Percentiles rank a stretch among this genome's conserved stretches.
These are phyloP conservation scores for Sarocladium brachiariae DNA, from an alignment of 2,329 filamentous ascomycete species.

Conservation along the genomic window DNA sequence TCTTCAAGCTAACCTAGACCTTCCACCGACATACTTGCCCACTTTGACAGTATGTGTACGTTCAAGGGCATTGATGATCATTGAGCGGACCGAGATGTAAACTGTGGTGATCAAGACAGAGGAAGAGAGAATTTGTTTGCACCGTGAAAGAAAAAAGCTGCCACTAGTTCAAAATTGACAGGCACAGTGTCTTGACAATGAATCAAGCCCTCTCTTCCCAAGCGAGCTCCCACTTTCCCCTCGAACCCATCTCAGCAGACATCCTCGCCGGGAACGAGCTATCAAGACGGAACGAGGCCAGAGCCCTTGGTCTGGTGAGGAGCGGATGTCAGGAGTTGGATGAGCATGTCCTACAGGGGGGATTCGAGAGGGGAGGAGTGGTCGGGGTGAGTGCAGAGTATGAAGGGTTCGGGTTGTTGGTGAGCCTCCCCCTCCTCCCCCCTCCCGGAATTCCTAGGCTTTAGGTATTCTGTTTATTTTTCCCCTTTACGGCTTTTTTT, in stretches of 20 bases:
- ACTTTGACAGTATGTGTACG: background rate
- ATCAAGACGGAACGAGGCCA: conserved; percentile 25
- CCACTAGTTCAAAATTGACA: too few species aligned
- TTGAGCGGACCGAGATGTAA: background rate
- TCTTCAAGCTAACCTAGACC: background rate
- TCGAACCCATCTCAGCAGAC: conserved; percentile 38
- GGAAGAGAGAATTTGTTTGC: too few species aligned
- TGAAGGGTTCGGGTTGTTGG: conserved; percentile 39
- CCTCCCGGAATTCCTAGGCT: background rate
- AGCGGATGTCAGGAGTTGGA: conserved; percentile 45
- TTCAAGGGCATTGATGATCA: background rate
- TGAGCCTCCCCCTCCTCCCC: conserved; percentile 20
- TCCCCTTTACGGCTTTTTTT: background rate
- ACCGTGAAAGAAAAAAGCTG: too few species aligned
- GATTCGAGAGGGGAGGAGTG: conserved; percentile 43
- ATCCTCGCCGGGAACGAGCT: conserved; percentile 33
- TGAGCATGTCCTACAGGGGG: conserved; percentile 36
- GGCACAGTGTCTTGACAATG: too few species aligned
- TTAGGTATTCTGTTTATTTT: background rate
- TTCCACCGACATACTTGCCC: background rate
- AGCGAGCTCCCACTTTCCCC: conserved; percentile 37
- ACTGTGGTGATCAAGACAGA: too few species aligned
- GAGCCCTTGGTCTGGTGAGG: conserved; percentile 23
- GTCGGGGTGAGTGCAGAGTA: conserved; percentile 49
- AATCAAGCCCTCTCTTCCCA: conserved; percentile 25